A percentile compares a stretch with the other conserved stretches of the same genome.
These are phyloP conservation scores for Populus alba DNA, from an alignment of 345 rosid genomes.

Conservation along the genomic window DNA sequence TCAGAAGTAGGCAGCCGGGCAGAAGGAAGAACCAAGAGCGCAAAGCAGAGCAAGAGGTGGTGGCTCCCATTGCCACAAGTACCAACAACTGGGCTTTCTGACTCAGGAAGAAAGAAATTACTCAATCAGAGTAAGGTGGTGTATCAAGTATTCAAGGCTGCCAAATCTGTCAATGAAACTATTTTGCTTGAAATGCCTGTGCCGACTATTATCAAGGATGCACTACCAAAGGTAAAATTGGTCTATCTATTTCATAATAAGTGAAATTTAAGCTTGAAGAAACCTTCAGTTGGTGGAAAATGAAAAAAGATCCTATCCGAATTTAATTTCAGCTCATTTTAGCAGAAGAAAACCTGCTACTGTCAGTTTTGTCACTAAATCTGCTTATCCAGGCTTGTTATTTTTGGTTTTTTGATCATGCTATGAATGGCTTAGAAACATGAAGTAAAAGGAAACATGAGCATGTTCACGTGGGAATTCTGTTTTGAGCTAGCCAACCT, in stretches of 20 bases:
- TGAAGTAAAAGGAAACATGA: neutral
- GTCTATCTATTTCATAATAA: neutral
- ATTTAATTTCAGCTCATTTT: neutral
- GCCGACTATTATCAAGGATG: constrained; percentile 63
- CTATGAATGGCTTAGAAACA: neutral
- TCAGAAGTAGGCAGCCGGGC: constrained; percentile 74
- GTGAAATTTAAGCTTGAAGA: neutral
- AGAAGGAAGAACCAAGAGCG: constrained; percentile 66
- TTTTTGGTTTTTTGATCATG: neutral
- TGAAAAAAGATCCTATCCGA: neutral
- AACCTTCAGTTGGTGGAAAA: neutral
- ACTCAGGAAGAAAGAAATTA: constrained; percentile 59
- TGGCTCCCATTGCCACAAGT: constrained; percentile 97
- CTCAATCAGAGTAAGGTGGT: constrained; percentile 55
- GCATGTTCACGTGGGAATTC: neutral
- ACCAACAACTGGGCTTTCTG: constrained; percentile 76
- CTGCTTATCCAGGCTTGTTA: neutral
- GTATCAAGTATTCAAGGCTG: constrained; percentile 91
- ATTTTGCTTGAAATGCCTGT: constrained; percentile 87
- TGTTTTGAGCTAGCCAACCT: neutral
- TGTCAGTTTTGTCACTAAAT: neutral
- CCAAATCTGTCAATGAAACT: constrained; percentile 75
- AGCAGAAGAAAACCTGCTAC: neutral
- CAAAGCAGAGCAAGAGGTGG: constrained; percentile 82
- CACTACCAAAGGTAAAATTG: constrained; percentile 67